These are phyloP conservation scores for Caloboletus firmus DNA, from an alignment of 1,284 basidiomycete species.

Conservation along the genomic window DNA sequence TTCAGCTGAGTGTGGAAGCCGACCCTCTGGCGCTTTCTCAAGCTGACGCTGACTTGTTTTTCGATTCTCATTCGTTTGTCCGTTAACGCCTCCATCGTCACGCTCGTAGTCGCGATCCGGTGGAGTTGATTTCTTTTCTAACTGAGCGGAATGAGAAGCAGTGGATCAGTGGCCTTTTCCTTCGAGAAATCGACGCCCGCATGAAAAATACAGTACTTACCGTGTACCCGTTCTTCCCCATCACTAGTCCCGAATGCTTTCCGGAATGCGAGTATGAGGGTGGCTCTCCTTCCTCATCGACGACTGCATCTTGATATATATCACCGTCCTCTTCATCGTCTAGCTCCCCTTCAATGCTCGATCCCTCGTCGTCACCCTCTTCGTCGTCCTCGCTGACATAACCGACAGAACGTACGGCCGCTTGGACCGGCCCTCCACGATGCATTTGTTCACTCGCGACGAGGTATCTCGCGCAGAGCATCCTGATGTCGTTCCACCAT, in stretches of 20 bases:
- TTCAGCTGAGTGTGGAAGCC: constrained; percentile 37
- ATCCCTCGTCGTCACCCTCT: constrained; percentile 62
- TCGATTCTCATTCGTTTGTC: constrained; percentile 38
- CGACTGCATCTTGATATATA: constrained; percentile 36
- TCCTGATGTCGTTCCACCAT: constrained; percentile 99
- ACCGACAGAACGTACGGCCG: constrained; percentile 87
- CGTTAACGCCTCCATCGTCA: constrained; percentile 7
- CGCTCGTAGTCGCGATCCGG: constrained; percentile 10
- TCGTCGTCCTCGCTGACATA: constrained; percentile 81
- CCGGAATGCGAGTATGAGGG: constrained; percentile 51
- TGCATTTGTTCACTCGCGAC: constrained; percentile 95
- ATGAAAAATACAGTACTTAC: constrained; percentile 45
- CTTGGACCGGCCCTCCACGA: constrained; percentile 88
- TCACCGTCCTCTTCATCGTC: constrained; percentile 55
- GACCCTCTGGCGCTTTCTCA: constrained; percentile 70
- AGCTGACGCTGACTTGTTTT: constrained; percentile 59
- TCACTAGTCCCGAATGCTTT: constrained; percentile 46
- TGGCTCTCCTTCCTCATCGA: constrained; percentile 47
- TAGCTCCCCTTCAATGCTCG: constrained; percentile 74
- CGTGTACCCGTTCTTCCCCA: constrained; percentile 69
- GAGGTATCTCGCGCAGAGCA: constrained; percentile 95
- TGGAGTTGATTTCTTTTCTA: constrained; percentile 40
- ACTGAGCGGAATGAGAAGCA: constrained; percentile 32
- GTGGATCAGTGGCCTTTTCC: constrained; percentile 10
- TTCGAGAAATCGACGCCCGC: neutral